Conservation (phyloP, 2,329 filamentous ascomycete genomes). For the Aaosphaeria arxii region DNA sequence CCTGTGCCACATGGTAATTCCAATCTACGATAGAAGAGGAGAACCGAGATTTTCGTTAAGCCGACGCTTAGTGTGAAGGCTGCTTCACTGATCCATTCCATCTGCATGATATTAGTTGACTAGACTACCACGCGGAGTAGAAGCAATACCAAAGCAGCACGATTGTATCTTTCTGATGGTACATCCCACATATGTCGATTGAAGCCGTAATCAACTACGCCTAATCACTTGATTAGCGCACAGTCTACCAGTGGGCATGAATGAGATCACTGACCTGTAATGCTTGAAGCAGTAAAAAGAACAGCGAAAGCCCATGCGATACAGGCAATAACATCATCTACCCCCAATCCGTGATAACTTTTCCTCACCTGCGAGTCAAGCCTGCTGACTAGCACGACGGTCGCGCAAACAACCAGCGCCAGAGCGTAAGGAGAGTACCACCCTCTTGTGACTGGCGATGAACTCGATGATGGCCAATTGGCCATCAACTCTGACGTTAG, state of each 20-base stretch:
- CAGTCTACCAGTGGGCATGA: background rate
- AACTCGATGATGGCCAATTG: constrained; percentile 29
- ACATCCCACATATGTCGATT: constrained; percentile 39
- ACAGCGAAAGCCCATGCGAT: constrained; percentile 12
- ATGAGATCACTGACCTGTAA: constrained; percentile 3
- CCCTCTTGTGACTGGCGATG: constrained; percentile 20
- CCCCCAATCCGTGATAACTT: constrained; percentile 20
- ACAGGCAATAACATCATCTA: constrained; percentile 27
- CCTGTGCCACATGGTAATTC: constrained; percentile 20
- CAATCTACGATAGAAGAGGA: constrained; percentile 38
- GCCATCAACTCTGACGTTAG: constrained; percentile 17
- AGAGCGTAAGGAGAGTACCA: constrained; percentile 31
- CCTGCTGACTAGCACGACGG: constrained; percentile 19
- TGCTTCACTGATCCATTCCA: constrained; percentile 32
- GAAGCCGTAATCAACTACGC: constrained; percentile 21
- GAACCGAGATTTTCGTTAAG: constrained; percentile 35
- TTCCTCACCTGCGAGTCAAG: constrained; percentile 25
- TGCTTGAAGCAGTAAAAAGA: constrained; percentile 7
- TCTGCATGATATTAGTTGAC: constrained; percentile 8
- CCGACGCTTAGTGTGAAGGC: constrained; percentile 30
- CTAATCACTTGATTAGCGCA: constrained; percentile 2
- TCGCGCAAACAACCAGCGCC: constrained; percentile 18
- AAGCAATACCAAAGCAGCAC: constrained; percentile 13
- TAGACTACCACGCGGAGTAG: background rate
- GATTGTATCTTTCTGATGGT: constrained; percentile 7